Conservation (phyloP, 1,139 yeast genomes). For the Arxiozyma telluris region DNA sequence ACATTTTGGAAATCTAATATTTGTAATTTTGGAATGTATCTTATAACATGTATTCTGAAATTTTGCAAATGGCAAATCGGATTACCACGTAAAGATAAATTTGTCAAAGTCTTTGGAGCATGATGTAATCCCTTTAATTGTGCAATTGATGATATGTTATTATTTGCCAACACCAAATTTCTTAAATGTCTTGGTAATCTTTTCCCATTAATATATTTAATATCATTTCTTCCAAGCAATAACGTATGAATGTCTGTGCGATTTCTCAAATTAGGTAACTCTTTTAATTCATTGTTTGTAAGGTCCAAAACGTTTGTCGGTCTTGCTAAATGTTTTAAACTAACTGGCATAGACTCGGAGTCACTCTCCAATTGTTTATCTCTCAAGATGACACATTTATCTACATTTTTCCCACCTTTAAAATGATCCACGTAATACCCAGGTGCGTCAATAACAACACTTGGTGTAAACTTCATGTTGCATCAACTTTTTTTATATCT, state of each 20-base stretch:
- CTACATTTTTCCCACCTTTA: conserved; percentile 20
- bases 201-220: conserved; percentile 18
- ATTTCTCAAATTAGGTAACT: conserved; percentile 18
- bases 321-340: conserved; percentile 17
- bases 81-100: conserved; percentile 51
- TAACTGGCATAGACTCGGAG: conserved; percentile 19
- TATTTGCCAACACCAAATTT: conserved; percentile 20
- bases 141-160: conserved; percentile 13
- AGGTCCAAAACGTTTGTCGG: conserved; percentile 24
- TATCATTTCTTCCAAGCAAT: conserved; percentile 23
- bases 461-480: conserved; percentile 3
- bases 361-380: conserved; percentile 23
- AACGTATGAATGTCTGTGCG: conserved; percentile 24
- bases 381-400: conserved; percentile 24
- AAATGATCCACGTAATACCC: conserved; percentile 32
- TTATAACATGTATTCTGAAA: conserved; percentile 53
- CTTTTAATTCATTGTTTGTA: conserved; percentile 24
- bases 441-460: conserved; percentile 36
- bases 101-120: conserved; percentile 26
- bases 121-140: conserved; percentile 14
- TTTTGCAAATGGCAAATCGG: conserved; percentile 46
- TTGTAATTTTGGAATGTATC: conserved; percentile 53
- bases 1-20: conserved; percentile 63
- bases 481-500: background rate
- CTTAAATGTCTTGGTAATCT: conserved; percentile 20